Percentiles rank a stretch among this genome's conserved stretches.
Evolutionary conservation across 1,284 basidiomycete genomes (phyloP).

Genomic region (Stereum hirsutum): DNA sequence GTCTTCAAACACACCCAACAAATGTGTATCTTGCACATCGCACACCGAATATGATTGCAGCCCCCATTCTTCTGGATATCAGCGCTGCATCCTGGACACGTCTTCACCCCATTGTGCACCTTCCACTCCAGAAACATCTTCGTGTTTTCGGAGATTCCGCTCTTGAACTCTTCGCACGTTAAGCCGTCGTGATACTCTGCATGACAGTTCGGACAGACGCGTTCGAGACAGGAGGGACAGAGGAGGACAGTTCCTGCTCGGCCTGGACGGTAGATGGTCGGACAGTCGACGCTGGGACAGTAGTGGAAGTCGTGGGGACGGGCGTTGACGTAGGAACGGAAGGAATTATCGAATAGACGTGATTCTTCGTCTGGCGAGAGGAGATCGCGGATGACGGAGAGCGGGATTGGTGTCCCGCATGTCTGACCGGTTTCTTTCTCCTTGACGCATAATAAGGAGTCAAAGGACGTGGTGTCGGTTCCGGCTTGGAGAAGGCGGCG

Average conservation of each 20-base stretch:
- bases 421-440: conserved; percentile 39
- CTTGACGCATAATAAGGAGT: conserved; percentile 62
- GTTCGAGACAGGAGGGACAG: conserved; percentile 60
- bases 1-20: conserved; percentile 72
- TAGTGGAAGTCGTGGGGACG: conserved; percentile 53
- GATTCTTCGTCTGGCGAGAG: conserved; percentile 43
- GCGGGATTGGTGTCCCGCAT: conserved; percentile 25
- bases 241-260: conserved; percentile 43
- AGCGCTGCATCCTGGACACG: conserved; percentile 58
- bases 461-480: conserved; percentile 43
- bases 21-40: conserved; percentile 58
- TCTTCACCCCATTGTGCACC: conserved; percentile 49
- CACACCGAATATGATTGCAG: conserved; percentile 72
- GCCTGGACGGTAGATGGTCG: conserved; percentile 53
- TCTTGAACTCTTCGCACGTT: conserved; percentile 43
- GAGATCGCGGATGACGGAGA: conserved; percentile 45
- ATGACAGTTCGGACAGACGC: conserved; percentile 63
- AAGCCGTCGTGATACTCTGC: conserved; percentile 58
- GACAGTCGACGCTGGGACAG: conserved; percentile 69
- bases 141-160: conserved; percentile 31
- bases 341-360: conserved; percentile 43
- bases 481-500: conserved; percentile 40
- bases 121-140: conserved; percentile 50
- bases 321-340: conserved; percentile 43
- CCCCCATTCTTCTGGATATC: conserved; percentile 62